Evolutionary conservation across 2,329 filamentous ascomycete species (phyloP).

Genomic region (Tympanopsis confertula): DNA sequence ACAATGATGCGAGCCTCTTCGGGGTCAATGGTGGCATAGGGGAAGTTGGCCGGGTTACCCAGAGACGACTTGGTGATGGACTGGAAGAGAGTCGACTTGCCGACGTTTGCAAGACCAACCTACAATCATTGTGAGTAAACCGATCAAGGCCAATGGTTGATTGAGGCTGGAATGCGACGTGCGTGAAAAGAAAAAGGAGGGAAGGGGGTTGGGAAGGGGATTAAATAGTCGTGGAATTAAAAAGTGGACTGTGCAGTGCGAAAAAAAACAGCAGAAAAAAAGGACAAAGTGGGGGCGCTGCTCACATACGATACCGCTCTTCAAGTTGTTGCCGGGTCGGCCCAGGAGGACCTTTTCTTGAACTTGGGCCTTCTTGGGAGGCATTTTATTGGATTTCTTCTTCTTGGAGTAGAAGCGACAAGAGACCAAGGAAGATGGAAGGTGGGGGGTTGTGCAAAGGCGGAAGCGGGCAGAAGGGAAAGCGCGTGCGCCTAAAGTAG

Average conservation of each 20-base stretch:
- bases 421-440: conserved; percentile 19
- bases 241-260: neutral
- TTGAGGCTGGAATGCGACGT: neutral
- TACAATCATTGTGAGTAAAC: conserved; percentile 25
- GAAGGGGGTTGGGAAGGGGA: neutral
- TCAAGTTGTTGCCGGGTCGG: conserved; percentile 92
- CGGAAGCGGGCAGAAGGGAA: conserved; percentile 11
- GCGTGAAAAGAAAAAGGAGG: neutral
- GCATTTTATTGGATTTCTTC: conserved; percentile 64
- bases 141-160: neutral
- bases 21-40: conserved; percentile 96
- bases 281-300: conserved; percentile 23
- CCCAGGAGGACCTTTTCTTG: conserved; percentile 96
- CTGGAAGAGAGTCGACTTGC: conserved; percentile 99
- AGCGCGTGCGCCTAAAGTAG: conserved; percentile 32
- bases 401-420: conserved; percentile 44
- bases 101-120: conserved; percentile 98
- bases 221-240: neutral
- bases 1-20: conserved; percentile 97
- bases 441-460: conserved; percentile 18
- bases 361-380: conserved; percentile 83
- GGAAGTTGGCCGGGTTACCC: conserved; percentile 98
- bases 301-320: conserved; percentile 85
- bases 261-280: conserved; percentile 11
- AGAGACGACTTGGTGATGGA: conserved; percentile 95